Base-by-base conservation (phyloP, 768 basidiomycete genomes). In the Phanerochaete sordida region DNA sequence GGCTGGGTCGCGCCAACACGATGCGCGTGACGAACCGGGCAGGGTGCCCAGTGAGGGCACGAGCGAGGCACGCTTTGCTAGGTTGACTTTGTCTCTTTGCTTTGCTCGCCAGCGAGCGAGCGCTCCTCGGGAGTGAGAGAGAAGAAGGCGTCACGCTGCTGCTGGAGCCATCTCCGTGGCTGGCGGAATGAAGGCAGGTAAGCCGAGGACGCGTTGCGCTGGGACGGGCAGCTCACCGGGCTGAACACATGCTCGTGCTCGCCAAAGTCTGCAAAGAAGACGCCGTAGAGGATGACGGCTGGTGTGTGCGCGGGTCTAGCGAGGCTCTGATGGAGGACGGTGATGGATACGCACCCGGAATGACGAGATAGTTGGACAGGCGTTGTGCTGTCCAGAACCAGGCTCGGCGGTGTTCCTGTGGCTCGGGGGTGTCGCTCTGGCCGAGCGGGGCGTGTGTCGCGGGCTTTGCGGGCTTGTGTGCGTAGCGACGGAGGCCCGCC, bases 201-300 rank as follows among this genome's bases (percentile, higher is more conserved):
- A 63, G 56, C 49, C 53, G n/a, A 16, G 35, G 43, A 44, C 49
- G n/a, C 26, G 24, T 23, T 46, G 26, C 27, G 55, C 21, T 30
- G 27, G n/a, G 28, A n/a, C 21, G 43, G 52, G 23, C 21, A 48
- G 77, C 84, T 69, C 62, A 88, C 87, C 24, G 85, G 83, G 70
- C 79, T 81, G 70, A 87, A 90, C 27, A 88, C 84, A 69, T 90
- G 87, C 24, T 90, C 87, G 49, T 77, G 75, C n/a, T 86, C 83
- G 3, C 87, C 87, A 70, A 83, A 89, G 69, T 90, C 86, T 53
- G 82, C 80, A 58, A 85, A 70, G 68, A 90, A 85, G 23, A 85
- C 74, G 2, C 79, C 79, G 62, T 89, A 90, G 3, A 84, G 39
- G 16, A 76, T 68, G n/a, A 80, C 73, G 24, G 75, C 87, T 89